Evolutionary conservation across 345 rosid genomes (phyloP), one percentile per base, ranked within the genome.

Genomic region (Acer campestre): DNA sequence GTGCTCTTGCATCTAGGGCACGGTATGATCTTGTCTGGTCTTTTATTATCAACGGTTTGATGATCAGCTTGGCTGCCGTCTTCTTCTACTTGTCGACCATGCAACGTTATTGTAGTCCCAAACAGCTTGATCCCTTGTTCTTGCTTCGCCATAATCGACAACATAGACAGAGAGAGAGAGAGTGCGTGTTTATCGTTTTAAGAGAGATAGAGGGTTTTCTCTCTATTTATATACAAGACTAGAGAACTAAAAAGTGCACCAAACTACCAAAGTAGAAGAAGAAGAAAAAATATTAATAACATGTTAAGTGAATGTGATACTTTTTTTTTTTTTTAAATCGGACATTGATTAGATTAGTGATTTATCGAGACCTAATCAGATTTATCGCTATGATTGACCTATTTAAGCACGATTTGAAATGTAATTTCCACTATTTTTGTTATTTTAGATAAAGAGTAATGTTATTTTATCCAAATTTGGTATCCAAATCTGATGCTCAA

Each of bases 1-100:
- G 89, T 92, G 92, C 93, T 89, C 79, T 92, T 93, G 84, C 99
- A 95, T 86, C 99, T 85, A 12, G 98, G 99, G 79, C 99, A 95
- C 2, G 98, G 87, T 53, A 93, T 92, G 82, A 92, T 87, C 91
- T 92, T 92, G 76, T 95, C 98, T 20, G 94, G 96, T 77, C 91
- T 86, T 80, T 90, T 93, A 29, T 90, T 93, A 29, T 85, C 94
- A 6, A 71, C 84, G 74, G 88, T 73, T 20, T 78, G 85, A 76
- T 88, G 77, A 69, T 46, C 80, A 14, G 76, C 75, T 70, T 79
- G 80, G 49, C 11, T 71, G 25, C 46, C 77, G 31, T 88, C 93
- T 71, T 84, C 88, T 83, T 81, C 82, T 1, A 75, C 82, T 17
- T 80, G 80, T 62, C 82, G 86, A 17, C 82, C 89, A 69, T 85